A percentile compares a stretch with the other conserved stretches of the same genome.
Evolutionary conservation across 2,329 filamentous ascomycete genomes (phyloP).

Genomic region (Hypoxylon sp.): DNA sequence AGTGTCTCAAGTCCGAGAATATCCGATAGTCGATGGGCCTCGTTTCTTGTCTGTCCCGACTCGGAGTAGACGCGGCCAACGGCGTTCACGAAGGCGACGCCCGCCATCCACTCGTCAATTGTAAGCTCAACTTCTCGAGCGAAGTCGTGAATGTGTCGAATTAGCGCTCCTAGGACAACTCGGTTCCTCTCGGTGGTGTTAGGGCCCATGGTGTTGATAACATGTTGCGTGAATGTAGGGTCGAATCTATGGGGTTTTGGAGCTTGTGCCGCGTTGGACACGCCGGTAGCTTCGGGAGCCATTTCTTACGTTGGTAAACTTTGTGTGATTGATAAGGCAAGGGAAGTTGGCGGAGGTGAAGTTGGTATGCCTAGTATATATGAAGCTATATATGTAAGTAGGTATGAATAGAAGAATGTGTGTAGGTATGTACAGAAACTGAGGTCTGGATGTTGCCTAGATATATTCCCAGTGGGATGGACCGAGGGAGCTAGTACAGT

Average conservation of each 20-base stretch:
- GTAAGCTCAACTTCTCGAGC: constrained; percentile 83
- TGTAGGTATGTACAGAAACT: constrained; percentile 18
- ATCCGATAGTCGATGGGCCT: constrained; percentile 80
- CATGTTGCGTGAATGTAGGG: constrained; percentile 81
- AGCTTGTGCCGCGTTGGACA: constrained; percentile 50
- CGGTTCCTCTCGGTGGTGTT: constrained; percentile 76
- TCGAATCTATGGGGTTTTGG: constrained; percentile 70
- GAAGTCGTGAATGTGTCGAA: constrained; percentile 84
- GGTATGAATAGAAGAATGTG: constrained; percentile 12
- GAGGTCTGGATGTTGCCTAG: constrained; percentile 16
- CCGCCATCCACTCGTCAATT: constrained; percentile 82
- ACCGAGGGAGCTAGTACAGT: constrained; percentile 15
- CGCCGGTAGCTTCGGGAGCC: constrained; percentile 50
- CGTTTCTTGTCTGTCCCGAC: constrained; percentile 78
- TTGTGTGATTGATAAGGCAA: background rate
- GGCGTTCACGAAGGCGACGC: constrained; percentile 81
- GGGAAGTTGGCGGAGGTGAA: background rate
- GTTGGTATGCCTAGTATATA: background rate
- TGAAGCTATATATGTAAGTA: constrained; percentile 9
- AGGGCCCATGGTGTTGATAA: constrained; percentile 81
- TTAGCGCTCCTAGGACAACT: constrained; percentile 73
- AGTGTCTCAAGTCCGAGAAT: constrained; percentile 81
- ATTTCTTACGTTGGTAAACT: constrained; percentile 34
- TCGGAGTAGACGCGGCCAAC: constrained; percentile 73
- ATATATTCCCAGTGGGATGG: constrained; percentile 28